Evolutionary conservation across 768 basidiomycete genomes (phyloP), one percentile per base, ranked within the genome.

Genomic region (Leucogyrophana mollusca): DNA sequence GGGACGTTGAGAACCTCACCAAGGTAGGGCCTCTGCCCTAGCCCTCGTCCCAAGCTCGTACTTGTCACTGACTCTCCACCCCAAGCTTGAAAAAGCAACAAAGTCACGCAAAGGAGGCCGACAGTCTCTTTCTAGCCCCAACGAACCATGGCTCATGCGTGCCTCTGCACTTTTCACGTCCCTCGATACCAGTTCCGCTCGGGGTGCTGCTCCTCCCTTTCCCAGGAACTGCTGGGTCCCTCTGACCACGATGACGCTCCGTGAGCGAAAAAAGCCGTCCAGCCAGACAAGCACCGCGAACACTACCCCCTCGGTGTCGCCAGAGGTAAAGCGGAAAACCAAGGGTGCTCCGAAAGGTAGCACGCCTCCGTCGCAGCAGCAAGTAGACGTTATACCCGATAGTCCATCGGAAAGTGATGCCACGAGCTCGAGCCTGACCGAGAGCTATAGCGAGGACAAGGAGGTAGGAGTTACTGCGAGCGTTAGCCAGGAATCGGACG

Each of bases 11-110:
- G 13, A 85, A 86, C 44, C 72, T 91, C 5, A 50, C 58, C 21
- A 76, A 82, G 70, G 87, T 87, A 16, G 14, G 16, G 22, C 45
- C 17, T 4, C 22, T 11, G 1, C n/a, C 21, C 50, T 4, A 24
- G 21, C 25, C 23, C 16, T 9, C 14, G 5, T 4, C n/a, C 40
- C 11, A 34, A 39, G 22, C 22, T n/a, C n/a, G n/a, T n/a, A n/a
- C n/a, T n/a, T n/a, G n/a, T n/a, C n/a, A n/a, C 30, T 11, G 11
- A 18, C 16, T 11, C 9, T 33, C 3, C n/a, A 13, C 25, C 25
- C 40, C 4, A 46, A 89, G 87, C 69, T 88, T 9, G 85, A 89
- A 56, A 79, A 81, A 33, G 77, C 76, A 0, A 74, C 74, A 9
- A 87, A 86, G 61, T 79, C 79, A 58, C 76, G 79, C 1, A 71